These are phyloP conservation scores for Ciborinia camelliae DNA, from an alignment of 2,329 filamentous ascomycete genomes.

Conservation along the genomic window DNA sequence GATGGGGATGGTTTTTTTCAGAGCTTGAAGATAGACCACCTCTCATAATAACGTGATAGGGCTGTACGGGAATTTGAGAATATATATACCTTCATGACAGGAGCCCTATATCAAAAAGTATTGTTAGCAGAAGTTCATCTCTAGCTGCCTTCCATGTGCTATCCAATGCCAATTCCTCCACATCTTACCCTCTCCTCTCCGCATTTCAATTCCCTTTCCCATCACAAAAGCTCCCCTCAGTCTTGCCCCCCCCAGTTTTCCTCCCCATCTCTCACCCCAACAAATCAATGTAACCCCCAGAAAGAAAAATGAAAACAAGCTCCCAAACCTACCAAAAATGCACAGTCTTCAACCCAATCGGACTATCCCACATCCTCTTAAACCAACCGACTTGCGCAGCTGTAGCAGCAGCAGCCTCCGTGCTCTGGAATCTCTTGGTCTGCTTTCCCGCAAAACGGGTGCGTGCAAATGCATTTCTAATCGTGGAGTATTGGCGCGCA, in stretches of 20 bases:
- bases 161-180: not conserved
- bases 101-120: slow-evolving; percentile 59
- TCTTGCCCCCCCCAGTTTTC: not conserved
- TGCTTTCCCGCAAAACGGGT: slow-evolving; percentile 32
- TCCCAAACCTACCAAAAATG: slow-evolving; percentile 78
- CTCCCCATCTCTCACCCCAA: not conserved
- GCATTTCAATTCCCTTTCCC: not conserved
- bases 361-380: slow-evolving; percentile 79
- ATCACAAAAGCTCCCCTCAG: too few species aligned
- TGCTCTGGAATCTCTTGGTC: slow-evolving; percentile 58
- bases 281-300: not conserved
- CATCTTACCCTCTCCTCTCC: too few species aligned
- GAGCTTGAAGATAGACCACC: not conserved
- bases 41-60: not conserved
- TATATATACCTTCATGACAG: slow-evolving; percentile 75
- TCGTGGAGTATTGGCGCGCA: slow-evolving; percentile 45
- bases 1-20: not conserved
- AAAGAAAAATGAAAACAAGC: not conserved
- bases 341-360: slow-evolving; percentile 83
- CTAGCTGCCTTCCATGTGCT: not conserved
- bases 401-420: slow-evolving; percentile 50
- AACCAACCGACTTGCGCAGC: slow-evolving; percentile 52
- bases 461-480: slow-evolving; percentile 23
- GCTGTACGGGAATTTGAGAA: not conserved
- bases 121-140: not conserved